Evolutionary conservation across 345 rosid genomes (phyloP), one percentile per base, ranked within the genome.

Genomic region (Angophora floribunda): DNA sequence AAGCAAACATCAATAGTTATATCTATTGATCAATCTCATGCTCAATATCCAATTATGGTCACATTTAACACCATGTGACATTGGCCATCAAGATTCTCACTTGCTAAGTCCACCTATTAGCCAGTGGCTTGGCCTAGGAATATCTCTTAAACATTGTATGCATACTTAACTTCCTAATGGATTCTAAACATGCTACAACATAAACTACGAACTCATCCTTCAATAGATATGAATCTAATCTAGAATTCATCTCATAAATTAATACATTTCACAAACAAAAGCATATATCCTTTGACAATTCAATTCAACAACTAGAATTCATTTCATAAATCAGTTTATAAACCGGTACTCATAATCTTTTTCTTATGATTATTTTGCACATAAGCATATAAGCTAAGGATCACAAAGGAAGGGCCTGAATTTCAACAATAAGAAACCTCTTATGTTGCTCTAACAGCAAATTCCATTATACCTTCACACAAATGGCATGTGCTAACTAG

Each of bases 41-140:
- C 44, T 67, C 44, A 30, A 67, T 4, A 67, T 67, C 1, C 10
- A n/a, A 65, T 3, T 14, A 14, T 13, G 10, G 21, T 65, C 41
- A 14, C 11, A 0, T 9, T 7, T 30, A 15, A 65, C 16, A 5
- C 1, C 6, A 1, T 0, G 0, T 1, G 24, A 70, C 41, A 21
- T 36, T 7, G 22, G 12, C 24, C 0, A 67, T 1, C 79, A 32
- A 67, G 24, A 32, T 67, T 67, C 24, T 5, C 10, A 9, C 45
- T 32, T 67, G 44, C 24, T 67, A 32, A 45, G 24, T 70, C 4
- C 3, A 32, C 3, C 24, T 70, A 32, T 4, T 32, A 70, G 80
- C 80, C 2, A 0, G 1, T 32, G 11, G 11, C 45, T 7, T 2
- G 1, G 4, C 21, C 13, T 61, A 16, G 0, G 16, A 16, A 70